These are phyloP conservation scores for Talaromyces proteolyticus DNA, from an alignment of 495 filamentous ascomycete genomes.

Conservation along the genomic window DNA sequence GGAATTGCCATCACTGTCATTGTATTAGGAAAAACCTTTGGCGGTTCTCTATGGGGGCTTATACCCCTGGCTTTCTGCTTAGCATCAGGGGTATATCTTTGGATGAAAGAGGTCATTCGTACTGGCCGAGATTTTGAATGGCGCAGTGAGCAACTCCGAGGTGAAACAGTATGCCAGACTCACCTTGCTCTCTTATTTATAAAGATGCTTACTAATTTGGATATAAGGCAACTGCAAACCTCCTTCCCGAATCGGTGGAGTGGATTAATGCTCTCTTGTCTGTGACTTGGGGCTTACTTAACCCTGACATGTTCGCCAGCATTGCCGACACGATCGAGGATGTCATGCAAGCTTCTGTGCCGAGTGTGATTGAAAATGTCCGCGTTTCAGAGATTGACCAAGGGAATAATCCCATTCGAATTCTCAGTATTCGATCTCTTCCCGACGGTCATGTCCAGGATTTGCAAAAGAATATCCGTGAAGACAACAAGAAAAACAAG, in stretches of 20 bases:
- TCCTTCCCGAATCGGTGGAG: constrained; percentile 88
- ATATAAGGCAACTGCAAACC: constrained; percentile 64
- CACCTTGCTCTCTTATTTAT: too few relatives aligned
- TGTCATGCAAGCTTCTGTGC: constrained; percentile 93
- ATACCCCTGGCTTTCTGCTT: constrained; percentile 65
- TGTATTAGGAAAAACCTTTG: constrained; percentile 71
- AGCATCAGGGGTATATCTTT: constrained; percentile 71
- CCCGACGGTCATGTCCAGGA: constrained; percentile 77
- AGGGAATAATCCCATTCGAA: constrained; percentile 81
- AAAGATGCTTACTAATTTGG: too few relatives aligned
- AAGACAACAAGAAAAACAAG: constrained; percentile 70
- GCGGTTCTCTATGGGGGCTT: constrained; percentile 68
- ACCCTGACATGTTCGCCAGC: constrained; percentile 85
- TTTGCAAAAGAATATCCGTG: constrained; percentile 70
- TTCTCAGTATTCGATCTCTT: constrained; percentile 83
- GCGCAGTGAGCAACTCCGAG: constrained; percentile 78
- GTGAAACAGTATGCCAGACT: constrained; percentile 57
- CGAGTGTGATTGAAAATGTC: constrained; percentile 85
- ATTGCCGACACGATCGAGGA: constrained; percentile 75
- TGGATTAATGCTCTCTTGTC: constrained; percentile 89
- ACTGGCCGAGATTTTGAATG: constrained; percentile 83
- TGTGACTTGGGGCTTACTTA: constrained; percentile 81
- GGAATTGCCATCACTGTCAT: constrained; percentile 67
- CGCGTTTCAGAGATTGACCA: constrained; percentile 95
- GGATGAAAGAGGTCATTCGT: constrained; percentile 79